These are phyloP conservation scores for Alternaria solani DNA, from an alignment of 2,329 filamentous ascomycete genomes.

Conservation along the genomic window DNA sequence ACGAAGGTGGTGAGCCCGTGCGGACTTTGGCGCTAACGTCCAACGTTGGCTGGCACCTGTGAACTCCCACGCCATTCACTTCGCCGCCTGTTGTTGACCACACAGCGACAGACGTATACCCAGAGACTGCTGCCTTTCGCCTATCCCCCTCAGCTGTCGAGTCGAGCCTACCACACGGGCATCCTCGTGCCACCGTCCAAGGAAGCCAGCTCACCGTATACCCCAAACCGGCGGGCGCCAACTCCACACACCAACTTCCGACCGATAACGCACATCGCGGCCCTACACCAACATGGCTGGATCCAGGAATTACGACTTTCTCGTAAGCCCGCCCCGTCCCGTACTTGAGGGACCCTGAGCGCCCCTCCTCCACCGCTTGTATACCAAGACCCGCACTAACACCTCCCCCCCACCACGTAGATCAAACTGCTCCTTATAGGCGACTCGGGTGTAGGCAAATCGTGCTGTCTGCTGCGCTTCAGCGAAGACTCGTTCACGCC, in stretches of 20 bases:
- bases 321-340: constrained; percentile 68
- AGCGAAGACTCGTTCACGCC: constrained; percentile 98
- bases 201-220: constrained; percentile 17
- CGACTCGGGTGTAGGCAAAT: constrained; percentile 96
- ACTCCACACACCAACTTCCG: constrained; percentile 29
- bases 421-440: constrained; percentile 97
- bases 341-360: constrained; percentile 10
- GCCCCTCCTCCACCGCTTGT: constrained; percentile 17
- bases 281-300: constrained; percentile 74
- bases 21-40: constrained; percentile 21
- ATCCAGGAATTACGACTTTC: constrained; percentile 98
- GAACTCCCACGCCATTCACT: constrained; percentile 19
- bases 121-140: constrained; percentile 3
- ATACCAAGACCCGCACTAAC: constrained; percentile 22
- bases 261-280: constrained; percentile 21
- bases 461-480: constrained; percentile 94
- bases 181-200: background rate
- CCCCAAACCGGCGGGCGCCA: constrained; percentile 34
- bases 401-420: constrained; percentile 57
- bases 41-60: constrained; percentile 21
- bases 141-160: background rate
- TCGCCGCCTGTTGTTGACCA: constrained; percentile 15
- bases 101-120: constrained; percentile 3
- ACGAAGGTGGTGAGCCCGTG: constrained; percentile 19
- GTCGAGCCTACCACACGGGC: constrained; percentile 1